Conservation (phyloP, 805 yeast genomes). For the Cyberlindnera maclurae region DNA sequence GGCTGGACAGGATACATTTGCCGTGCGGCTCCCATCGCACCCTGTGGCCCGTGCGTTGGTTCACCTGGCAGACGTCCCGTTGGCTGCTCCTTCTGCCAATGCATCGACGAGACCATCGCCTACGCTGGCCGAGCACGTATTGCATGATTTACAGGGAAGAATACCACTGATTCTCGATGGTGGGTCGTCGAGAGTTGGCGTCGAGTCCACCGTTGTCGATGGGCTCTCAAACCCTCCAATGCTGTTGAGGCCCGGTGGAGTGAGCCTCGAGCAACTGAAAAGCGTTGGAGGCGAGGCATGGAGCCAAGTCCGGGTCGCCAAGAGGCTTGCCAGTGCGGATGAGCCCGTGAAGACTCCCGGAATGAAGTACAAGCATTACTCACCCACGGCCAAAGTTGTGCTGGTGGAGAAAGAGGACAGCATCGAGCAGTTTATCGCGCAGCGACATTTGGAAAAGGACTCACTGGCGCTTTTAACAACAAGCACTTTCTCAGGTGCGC, state of each 20-base stretch:
- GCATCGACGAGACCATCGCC: constrained; percentile 95
- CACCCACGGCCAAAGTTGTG: constrained; percentile 81
- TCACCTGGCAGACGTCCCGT: constrained; percentile 74
- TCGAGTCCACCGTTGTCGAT: constrained; percentile 91
- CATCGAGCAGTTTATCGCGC: constrained; percentile 24
- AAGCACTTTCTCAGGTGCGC: constrained; percentile 16
- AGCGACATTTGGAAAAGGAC: constrained; percentile 17
- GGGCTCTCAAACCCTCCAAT: constrained; percentile 82
- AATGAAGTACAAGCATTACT: constrained; percentile 94
- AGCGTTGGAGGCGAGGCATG: constrained; percentile 61
- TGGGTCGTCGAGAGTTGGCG: constrained; percentile 81
- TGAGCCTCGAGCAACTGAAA: constrained; percentile 69
- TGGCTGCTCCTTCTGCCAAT: constrained; percentile 98
- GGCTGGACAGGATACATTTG: constrained; percentile 83
- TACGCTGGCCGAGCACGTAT: constrained; percentile 81
- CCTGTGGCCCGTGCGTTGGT: constrained; percentile 89
- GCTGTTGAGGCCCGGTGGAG: constrained; percentile 91
- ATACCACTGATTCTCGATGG: constrained; percentile 89
- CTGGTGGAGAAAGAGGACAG: constrained; percentile 41
- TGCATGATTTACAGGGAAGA: constrained; percentile 66
- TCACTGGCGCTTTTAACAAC: constrained; percentile 50
- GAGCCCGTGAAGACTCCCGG: constrained; percentile 92
- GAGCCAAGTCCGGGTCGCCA: constrained; percentile 57
- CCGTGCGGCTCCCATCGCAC: constrained; percentile 82
- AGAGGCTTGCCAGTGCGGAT: constrained; percentile 50